Conservation (phyloP, 441 rosid species). For the Pelargonium australe region DNA sequence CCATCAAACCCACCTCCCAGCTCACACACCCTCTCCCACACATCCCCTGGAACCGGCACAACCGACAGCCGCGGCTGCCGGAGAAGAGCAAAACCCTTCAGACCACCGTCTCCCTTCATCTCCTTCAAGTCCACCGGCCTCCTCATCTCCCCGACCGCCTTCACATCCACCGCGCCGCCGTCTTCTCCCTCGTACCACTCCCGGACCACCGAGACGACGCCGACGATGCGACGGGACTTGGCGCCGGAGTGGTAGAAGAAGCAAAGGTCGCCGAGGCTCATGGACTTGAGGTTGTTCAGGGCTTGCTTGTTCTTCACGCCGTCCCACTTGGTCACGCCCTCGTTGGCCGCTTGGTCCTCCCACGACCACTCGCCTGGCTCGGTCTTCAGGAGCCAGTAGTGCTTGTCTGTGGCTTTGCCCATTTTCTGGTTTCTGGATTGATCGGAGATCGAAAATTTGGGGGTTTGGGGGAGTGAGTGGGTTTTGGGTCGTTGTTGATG, state of each 20-base stretch:
- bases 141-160: constrained; percentile 71
- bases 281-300: constrained; percentile 66
- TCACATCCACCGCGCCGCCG: constrained; percentile 68
- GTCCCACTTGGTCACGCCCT: constrained; percentile 70
- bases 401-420: constrained; percentile 31
- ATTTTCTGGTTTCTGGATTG: constrained; percentile 8
- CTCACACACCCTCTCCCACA: constrained; percentile 61
- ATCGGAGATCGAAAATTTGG: background rate
- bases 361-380: constrained; percentile 95
- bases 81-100: constrained; percentile 58
- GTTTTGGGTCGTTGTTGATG: background rate
- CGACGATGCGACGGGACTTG: constrained; percentile 58
- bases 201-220: constrained; percentile 56
- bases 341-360: constrained; percentile 78
- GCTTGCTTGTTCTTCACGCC: constrained; percentile 95
- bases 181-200: constrained; percentile 44
- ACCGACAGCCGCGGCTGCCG: constrained; percentile 87
- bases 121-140: constrained; percentile 58
- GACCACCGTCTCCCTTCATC: constrained; percentile 50
- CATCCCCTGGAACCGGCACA: constrained; percentile 49
- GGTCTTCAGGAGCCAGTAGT: constrained; percentile 74
- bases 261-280: constrained; percentile 66
- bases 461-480: background rate
- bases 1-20: constrained; percentile 80
- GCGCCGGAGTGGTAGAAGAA: constrained; percentile 91